These are phyloP conservation scores for Zymoseptoria crescenta DNA, from an alignment of 2,329 filamentous ascomycete genomes.

Conservation along the genomic window DNA sequence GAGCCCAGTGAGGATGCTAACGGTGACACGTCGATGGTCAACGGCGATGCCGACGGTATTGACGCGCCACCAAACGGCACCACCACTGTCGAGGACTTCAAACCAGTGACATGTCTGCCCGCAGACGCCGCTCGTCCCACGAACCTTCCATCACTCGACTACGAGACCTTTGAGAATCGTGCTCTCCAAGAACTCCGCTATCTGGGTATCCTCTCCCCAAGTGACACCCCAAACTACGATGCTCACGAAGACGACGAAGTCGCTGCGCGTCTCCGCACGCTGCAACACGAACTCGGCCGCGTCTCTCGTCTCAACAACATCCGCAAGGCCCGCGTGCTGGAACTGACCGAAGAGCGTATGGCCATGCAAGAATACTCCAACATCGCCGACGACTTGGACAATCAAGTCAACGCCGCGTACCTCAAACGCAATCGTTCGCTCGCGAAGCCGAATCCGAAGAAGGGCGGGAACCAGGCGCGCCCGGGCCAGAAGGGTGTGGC, in stretches of 20 bases:
- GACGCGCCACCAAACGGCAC: constrained; percentile 20
- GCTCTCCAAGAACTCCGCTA: constrained; percentile 85
- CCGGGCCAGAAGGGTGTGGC: constrained; percentile 62
- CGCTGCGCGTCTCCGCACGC: constrained; percentile 73
- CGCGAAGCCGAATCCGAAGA: constrained; percentile 80
- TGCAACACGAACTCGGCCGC: constrained; percentile 75
- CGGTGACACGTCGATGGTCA: constrained; percentile 36
- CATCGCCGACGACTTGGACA: constrained; percentile 92
- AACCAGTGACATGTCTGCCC: constrained; percentile 65
- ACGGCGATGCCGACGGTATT: constrained; percentile 38
- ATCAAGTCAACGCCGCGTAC: constrained; percentile 89
- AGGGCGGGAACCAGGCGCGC: constrained; percentile 48
- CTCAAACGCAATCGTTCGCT: constrained; percentile 83
- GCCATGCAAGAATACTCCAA: constrained; percentile 95
- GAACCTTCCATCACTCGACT: constrained; percentile 57
- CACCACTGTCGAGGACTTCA: constrained; percentile 35
- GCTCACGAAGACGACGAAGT: constrained; percentile 91
- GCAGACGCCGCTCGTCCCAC: constrained; percentile 30
- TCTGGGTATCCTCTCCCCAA: constrained; percentile 66
- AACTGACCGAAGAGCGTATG: constrained; percentile 85
- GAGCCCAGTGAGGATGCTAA: constrained; percentile 39
- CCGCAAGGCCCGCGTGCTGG: constrained; percentile 75
- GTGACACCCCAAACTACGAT: constrained; percentile 69
- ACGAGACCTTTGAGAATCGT: constrained; percentile 79
- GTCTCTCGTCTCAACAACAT: constrained; percentile 84